Base-by-base conservation (phyloP, 169 alveolate species). In the Eimeria falciformis region DNA sequence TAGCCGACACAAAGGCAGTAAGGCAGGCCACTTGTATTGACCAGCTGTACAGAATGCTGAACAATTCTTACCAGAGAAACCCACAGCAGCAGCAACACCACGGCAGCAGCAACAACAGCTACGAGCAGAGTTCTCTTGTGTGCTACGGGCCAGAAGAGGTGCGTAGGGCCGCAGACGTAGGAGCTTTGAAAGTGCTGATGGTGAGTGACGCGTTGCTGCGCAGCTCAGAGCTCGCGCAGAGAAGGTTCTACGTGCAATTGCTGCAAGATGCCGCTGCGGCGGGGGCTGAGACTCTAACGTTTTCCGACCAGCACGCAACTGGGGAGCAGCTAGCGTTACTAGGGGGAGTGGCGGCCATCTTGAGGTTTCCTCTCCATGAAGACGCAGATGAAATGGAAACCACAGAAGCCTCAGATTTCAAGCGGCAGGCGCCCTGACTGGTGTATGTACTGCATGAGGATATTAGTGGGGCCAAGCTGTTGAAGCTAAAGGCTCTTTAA, bases 301-400 rank as follows among this genome's bases (percentile, higher is more conserved):
- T 89, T 45, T 89, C 93, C 11, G 93, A 89, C 40, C 88, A 78
- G 47, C 93, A 89, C 71, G 27, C 83, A 11, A 78, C 85, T 4
- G 93, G 93, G 50, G 93, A 89, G 40, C 93, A 89, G 37, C 82
- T 89, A 23, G 78, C 62, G 37, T 58, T 78, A 46, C 27, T 89
- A 14, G 81, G 89, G 3, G 93, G 93, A 2, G 71, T 89, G 6
- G 93, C 93, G 46, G 93, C 93, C 18, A 89, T 89, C 53, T 71
- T 89, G 25, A 40, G 65, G 55, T 89, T 89, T 79, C 93, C 93
- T 33, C 43, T 89, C 55, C 25, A 43, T 14, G 93, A 88, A 17
- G 55, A 40, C 5, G 65, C 27, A 6, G 82, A 62, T 6, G 91
- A 43, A 17, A 18, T n/a, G 18, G 69, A 77, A 23, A 68, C 73